Percentiles rank a stretch among this genome's conserved stretches.
These are phyloP conservation scores for Apodospora peruviana DNA, from an alignment of 495 filamentous ascomycete genomes.

Conservation along the genomic window DNA sequence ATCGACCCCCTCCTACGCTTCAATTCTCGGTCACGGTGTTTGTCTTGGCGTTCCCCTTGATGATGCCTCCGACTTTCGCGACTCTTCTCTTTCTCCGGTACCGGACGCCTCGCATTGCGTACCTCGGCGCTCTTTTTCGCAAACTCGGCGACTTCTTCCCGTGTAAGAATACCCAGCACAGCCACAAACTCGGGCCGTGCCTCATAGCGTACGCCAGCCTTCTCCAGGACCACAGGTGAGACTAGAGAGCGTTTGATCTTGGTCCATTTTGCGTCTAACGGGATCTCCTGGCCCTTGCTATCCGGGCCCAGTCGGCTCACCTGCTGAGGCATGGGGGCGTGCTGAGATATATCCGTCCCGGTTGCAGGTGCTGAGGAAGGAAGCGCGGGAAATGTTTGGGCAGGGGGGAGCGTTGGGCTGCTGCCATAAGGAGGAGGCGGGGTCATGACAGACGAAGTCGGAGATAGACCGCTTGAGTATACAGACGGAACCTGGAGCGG, in stretches of 20 bases:
- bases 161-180: conserved; percentile 56
- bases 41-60: conserved; percentile 8
- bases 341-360: conserved; percentile 6
- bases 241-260: conserved; percentile 60
- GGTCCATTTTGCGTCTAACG: conserved; percentile 64
- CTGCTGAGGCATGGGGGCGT: conserved; percentile 6
- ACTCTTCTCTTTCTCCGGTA: conserved; percentile 1
- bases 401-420: conserved; percentile 17
- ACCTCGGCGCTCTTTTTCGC: conserved; percentile 52
- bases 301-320: conserved; percentile 40
- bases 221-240: conserved; percentile 60
- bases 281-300: conserved; percentile 53
- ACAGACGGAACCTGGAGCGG: conserved; percentile 24
- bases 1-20: background rate
- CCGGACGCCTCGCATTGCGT: conserved; percentile 33
- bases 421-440: conserved; percentile 21
- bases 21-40: conserved; percentile 6
- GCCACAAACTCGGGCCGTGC: conserved; percentile 63
- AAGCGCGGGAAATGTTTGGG: conserved; percentile 6
- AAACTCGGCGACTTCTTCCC: conserved; percentile 55
- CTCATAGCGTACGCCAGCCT: conserved; percentile 62
- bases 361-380: conserved; percentile 10
- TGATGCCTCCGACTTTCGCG: background rate
- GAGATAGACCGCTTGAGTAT: conserved; percentile 13
- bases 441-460: conserved; percentile 7